Evolutionary conservation across 176 grass and related monocot genomes (phyloP), one percentile per base, ranked within the genome.

Genomic region (Rhynchospora pubera): DNA sequence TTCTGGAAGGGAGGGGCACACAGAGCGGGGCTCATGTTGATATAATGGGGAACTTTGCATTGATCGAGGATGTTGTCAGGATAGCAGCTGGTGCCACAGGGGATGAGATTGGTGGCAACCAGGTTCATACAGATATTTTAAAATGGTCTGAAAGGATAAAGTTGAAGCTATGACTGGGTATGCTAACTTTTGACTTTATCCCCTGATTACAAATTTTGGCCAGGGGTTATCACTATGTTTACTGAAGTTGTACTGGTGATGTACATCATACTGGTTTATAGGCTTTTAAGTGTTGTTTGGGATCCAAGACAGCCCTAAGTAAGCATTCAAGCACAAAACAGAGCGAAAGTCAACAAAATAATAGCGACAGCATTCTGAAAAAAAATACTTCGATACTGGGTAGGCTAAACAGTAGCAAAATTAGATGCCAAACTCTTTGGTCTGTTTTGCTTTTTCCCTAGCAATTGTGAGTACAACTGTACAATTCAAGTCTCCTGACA

Each of bases 31-130:
- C 92, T 0, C 96, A 99, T 61, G 96, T 99, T 58, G 96, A 99
- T 85, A 99, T 99, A 57, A 99, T 99, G 96, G 96, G 96, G 5
- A 99, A 99, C 63, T 99, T 99, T 55, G 96, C 96, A 76, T 83
- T 99, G 53, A 93, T 93, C 1, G 96, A 99, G 84, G 96, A 99
- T 87, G 77, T 99, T 10, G 87, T 99, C 79, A 93, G 91, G 84
- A 91, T 99, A 56, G 96, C 91, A 62, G 92, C 92, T 22, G 92
- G 96, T 16, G 91, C 96, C 45, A 93, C 84, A 0, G 92, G 96
- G 16, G 91, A 99, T 52, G 92, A 99, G 70, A 79, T 94, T 9
- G 85, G 83, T 62, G 9, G 24, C 19, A 62, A 22, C 21, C 10
- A 9, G 66, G 95, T 98, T 79, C 85, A 90, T 85, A 91, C 95